Conservation (phyloP, 257 asterid genomes). For the Solanum verrucosum region DNA sequence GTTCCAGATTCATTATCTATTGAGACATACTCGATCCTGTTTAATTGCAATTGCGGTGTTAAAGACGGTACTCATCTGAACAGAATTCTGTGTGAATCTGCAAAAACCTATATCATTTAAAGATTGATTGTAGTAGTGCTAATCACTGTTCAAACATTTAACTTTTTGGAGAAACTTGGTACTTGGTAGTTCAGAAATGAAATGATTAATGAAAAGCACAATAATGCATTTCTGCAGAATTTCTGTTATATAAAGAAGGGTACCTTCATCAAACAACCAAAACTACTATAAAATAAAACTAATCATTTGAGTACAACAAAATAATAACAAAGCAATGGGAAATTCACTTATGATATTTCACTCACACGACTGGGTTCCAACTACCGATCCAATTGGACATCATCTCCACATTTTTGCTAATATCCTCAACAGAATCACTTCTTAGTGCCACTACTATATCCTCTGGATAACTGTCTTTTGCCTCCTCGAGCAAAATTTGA, state of each 20-base stretch:
- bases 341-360: neutral
- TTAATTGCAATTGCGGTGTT: neutral
- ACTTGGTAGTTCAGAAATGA: neutral
- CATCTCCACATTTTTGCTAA: constrained; percentile 38
- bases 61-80: neutral
- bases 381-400: constrained; percentile 54
- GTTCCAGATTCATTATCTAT: neutral
- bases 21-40: neutral
- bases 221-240: neutral
- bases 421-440: constrained; percentile 61
- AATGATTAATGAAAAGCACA: neutral
- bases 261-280: neutral
- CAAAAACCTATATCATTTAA: neutral
- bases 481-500: constrained; percentile 82
- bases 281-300: neutral
- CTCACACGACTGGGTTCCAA: constrained; percentile 39
- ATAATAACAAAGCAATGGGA: neutral
- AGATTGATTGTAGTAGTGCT: neutral
- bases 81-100: neutral
- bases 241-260: neutral
- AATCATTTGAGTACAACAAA: neutral
- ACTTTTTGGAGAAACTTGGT: no score
- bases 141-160: neutral
- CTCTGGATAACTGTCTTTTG: constrained; percentile 74
- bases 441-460: constrained; percentile 54